Evolutionary conservation across 768 basidiomycete species (phyloP).

Genomic region (Leccinum arenicola): DNA sequence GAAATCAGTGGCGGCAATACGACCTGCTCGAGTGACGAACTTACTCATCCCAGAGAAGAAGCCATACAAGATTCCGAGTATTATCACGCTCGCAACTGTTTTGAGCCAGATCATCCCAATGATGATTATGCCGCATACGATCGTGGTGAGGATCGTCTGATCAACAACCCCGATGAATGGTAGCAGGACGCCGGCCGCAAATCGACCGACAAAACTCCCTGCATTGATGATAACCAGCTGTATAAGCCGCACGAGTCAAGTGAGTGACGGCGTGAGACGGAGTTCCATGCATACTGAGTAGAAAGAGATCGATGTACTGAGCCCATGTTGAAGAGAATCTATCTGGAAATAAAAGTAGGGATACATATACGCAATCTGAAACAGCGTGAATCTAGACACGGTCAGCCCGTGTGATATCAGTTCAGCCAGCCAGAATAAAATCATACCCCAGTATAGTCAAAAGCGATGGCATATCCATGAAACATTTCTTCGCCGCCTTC

Average conservation of each 20-base stretch:
- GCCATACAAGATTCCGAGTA: constrained; percentile 46
- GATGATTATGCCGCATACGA: constrained; percentile 35
- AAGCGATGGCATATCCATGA: constrained; percentile 23
- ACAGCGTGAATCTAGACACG: constrained; percentile 21
- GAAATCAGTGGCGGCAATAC: neutral
- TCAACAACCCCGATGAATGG: constrained; percentile 43
- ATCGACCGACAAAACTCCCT: constrained; percentile 46
- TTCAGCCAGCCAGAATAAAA: neutral
- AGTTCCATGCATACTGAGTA: constrained; percentile 30
- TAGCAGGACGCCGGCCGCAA: constrained; percentile 40
- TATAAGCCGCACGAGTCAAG: neutral
- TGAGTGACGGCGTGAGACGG: neutral
- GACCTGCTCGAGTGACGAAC: neutral
- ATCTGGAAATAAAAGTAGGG: constrained; percentile 61
- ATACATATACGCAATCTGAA: constrained; percentile 43
- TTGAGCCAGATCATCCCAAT: constrained; percentile 42
- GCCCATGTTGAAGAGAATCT: constrained; percentile 48
- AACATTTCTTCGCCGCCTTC: constrained; percentile 21
- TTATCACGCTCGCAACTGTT: constrained; percentile 35
- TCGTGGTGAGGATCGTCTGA: constrained; percentile 34
- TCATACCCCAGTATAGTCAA: constrained; percentile 25
- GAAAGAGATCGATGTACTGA: constrained; percentile 46
- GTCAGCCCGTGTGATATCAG: neutral
- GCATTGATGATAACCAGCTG: constrained; percentile 42
- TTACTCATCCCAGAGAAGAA: constrained; percentile 46